These are phyloP conservation scores for Cyclanthera cordifolia DNA, from an alignment of 306 rosid species.

Conservation along the genomic window DNA sequence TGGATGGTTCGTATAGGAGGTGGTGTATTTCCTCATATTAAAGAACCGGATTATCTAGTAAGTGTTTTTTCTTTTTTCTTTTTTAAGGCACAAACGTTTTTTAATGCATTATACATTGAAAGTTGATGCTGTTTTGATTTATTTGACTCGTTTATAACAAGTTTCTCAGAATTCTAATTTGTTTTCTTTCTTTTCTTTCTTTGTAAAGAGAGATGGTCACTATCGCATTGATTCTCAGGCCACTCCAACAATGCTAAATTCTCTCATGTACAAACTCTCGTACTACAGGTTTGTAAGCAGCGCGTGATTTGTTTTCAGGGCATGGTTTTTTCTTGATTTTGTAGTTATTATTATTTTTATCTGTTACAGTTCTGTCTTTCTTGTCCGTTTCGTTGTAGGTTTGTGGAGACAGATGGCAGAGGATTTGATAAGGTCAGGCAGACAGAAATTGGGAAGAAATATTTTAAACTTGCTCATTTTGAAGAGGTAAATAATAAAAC, in stretches of 20 bases:
- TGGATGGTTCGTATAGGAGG: slow-evolving; percentile 99
- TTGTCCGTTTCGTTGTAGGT: slow-evolving; percentile 31
- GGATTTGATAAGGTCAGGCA: slow-evolving; percentile 84
- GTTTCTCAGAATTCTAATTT: slow-evolving; percentile 1
- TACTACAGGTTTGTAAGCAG: slow-evolving; percentile 69
- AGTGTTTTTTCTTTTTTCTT: slow-evolving; percentile 17
- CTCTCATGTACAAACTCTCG: slow-evolving; percentile 94
- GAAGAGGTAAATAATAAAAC: slow-evolving; percentile 57
- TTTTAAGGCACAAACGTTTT: not conserved
- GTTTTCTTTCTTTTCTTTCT: not conserved
- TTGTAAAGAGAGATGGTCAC: slow-evolving; percentile 83
- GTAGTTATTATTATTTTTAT: slow-evolving; percentile 2
- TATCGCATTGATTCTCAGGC: slow-evolving; percentile 89
- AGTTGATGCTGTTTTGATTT: slow-evolving; percentile 1
- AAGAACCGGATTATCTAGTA: slow-evolving; percentile 87
- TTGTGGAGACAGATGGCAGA: slow-evolving; percentile 95
- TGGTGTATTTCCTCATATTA: slow-evolving; percentile 98
- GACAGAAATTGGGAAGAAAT: slow-evolving; percentile 90
- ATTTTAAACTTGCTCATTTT: slow-evolving; percentile 83
- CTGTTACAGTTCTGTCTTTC: not conserved
- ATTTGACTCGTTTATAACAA: not conserved
- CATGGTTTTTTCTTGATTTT: slow-evolving; percentile 8
- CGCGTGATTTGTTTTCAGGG: slow-evolving; percentile 12
- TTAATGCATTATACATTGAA: not conserved
- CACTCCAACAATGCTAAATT: slow-evolving; percentile 90